Evolutionary conservation across 495 filamentous ascomycete species (phyloP).

Genomic region (Penicillium manginii): DNA sequence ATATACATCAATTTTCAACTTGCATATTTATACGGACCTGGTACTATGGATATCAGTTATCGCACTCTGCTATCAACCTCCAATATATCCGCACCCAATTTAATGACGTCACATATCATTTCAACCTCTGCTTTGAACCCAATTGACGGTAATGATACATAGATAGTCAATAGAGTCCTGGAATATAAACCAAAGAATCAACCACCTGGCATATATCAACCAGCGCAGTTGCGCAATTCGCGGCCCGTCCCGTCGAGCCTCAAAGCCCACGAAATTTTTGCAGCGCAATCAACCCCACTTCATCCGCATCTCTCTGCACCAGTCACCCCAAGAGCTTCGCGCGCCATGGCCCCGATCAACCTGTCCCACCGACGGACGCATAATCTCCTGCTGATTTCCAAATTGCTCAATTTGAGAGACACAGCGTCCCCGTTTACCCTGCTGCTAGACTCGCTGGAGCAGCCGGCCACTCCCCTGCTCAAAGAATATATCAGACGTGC

Average conservation of each 20-base stretch:
- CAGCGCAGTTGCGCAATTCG: not conserved
- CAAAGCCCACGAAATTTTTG: conserved; percentile 34
- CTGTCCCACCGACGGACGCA: conserved; percentile 78
- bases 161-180: too few species aligned
- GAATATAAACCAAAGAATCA: too few species aligned
- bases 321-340: conserved; percentile 3
- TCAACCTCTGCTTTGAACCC: not conserved
- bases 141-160: not conserved
- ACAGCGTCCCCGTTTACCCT: conserved; percentile 84
- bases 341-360: conserved; percentile 40
- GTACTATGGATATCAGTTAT: too few species aligned
- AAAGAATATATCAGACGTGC: conserved; percentile 75
- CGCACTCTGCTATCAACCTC: too few species aligned
- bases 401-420: conserved; percentile 76
- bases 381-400: conserved; percentile 83
- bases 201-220: too few species aligned
- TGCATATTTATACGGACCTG: too few species aligned
- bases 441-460: conserved; percentile 82
- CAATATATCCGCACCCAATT: not conserved
- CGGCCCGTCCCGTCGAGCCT: conserved; percentile 44
- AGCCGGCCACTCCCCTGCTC: conserved; percentile 71
- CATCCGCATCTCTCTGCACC: conserved; percentile 16
- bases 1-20: too few species aligned
- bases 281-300: conserved; percentile 32
- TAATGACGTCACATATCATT: not conserved